phyloP scores from a whole-genome alignment of 495 filamentous ascomycete genomes.

The Schizothecium vesticola region DNA sequence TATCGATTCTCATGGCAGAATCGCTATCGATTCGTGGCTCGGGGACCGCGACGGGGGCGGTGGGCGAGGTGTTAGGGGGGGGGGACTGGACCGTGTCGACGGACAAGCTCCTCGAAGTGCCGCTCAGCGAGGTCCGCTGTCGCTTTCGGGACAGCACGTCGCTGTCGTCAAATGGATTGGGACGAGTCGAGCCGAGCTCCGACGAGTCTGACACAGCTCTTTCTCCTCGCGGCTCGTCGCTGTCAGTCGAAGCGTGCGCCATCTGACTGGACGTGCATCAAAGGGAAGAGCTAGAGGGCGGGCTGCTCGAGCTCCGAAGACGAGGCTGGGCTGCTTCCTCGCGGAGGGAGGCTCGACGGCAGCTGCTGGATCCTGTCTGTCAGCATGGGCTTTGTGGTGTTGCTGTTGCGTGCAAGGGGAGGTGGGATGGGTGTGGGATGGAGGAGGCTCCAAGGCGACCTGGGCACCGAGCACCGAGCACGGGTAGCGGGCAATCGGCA shows the following conservation, averaged over 20 bases:
- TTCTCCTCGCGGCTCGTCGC: slow-evolving; percentile 49
- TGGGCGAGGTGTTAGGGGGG: slow-evolving; percentile 15
- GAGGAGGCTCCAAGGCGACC: slow-evolving; percentile 1
- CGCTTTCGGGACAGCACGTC: slow-evolving; percentile 49
- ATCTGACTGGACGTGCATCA: slow-evolving; percentile 39
- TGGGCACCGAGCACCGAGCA: neutral
- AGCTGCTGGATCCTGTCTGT: slow-evolving; percentile 28
- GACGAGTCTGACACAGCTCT: slow-evolving; percentile 48
- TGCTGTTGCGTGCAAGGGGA: slow-evolving; percentile 4
- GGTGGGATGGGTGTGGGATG: slow-evolving; percentile 2
- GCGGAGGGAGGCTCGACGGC: slow-evolving; percentile 32
- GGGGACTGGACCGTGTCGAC: slow-evolving; percentile 33
- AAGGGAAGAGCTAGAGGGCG: slow-evolving; percentile 13
- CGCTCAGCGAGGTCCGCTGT: slow-evolving; percentile 40
- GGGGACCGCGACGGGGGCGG: slow-evolving; percentile 17
- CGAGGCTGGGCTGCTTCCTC: slow-evolving; percentile 20
- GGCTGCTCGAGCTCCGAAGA: slow-evolving; percentile 25
- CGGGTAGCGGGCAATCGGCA: neutral
- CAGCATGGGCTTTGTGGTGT: slow-evolving; percentile 25
- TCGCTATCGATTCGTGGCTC: slow-evolving; percentile 27
- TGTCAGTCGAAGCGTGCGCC: slow-evolving; percentile 44
- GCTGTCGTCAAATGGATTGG: slow-evolving; percentile 52
- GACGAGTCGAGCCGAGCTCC: slow-evolving; percentile 54
- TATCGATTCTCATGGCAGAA: slow-evolving; percentile 39
- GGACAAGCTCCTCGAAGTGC: slow-evolving; percentile 38